Evolutionary conservation across 2,329 filamentous ascomycete genomes (phyloP).

Genomic region (Phaeophleospora eucalypticola): DNA sequence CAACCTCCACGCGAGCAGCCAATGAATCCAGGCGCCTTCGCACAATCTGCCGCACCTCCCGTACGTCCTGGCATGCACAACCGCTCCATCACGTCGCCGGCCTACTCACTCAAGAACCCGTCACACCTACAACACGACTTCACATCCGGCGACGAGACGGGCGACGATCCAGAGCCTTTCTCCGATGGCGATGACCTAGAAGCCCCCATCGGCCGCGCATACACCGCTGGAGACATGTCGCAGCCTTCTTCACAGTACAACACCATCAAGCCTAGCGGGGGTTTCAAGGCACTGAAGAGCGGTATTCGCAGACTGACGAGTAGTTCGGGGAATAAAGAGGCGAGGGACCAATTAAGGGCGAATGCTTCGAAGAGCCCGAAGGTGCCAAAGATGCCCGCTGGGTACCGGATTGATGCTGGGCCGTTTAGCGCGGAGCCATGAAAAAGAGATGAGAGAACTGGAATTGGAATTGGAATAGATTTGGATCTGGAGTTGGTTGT

Average conservation of each 20-base stretch:
- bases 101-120: conserved; percentile 49
- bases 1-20: conserved; percentile 47
- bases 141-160: conserved; percentile 71
- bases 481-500: not conserved
- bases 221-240: conserved; percentile 26
- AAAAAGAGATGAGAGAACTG: too few species aligned
- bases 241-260: conserved; percentile 17
- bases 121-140: conserved; percentile 54
- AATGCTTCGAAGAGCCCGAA: conserved; percentile 40
- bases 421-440: conserved; percentile 34
- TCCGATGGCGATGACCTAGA: conserved; percentile 74
- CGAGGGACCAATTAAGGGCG: conserved; percentile 37
- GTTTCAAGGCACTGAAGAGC: conserved; percentile 48
- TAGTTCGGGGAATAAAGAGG: conserved; percentile 39
- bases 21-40: conserved; percentile 57
- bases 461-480: too few species aligned
- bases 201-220: conserved; percentile 45
- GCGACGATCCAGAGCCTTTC: conserved; percentile 58
- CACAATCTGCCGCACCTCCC: conserved; percentile 27
- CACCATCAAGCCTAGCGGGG: conserved; percentile 27
- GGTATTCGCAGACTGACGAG: conserved; percentile 62
- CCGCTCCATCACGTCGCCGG: conserved; percentile 80
- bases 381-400: conserved; percentile 47
- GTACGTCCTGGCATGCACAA: conserved; percentile 67
- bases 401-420: conserved; percentile 28